Conservation (phyloP, 2,329 filamentous ascomycete genomes). For the Polychaeton citri region DNA sequence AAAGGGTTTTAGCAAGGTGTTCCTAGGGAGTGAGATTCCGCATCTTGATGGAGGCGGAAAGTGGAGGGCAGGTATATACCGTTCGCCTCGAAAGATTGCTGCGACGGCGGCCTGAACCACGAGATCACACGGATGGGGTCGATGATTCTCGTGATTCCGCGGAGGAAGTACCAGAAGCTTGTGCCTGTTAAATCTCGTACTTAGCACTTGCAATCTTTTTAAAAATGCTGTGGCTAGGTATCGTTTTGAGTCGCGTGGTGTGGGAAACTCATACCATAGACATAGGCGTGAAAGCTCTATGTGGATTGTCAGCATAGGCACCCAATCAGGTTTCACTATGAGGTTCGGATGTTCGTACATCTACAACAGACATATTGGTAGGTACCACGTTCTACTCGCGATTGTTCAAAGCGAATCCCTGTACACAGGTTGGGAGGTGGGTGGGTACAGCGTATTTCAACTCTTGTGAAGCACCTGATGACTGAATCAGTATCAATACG, state of each 20-base stretch:
- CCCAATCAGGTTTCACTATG: background rate
- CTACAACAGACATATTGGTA: background rate
- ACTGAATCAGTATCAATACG: no score
- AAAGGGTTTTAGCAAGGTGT: background rate
- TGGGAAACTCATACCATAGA: slow-evolving; percentile 13
- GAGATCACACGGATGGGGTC: slow-evolving; percentile 20
- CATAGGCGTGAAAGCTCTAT: slow-evolving; percentile 17
- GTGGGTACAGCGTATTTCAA: no score
- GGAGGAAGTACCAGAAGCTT: slow-evolving; percentile 23
- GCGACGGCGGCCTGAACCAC: slow-evolving; percentile 21
- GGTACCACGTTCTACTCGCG: no score
- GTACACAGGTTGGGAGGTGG: no score
- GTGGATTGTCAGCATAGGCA: slow-evolving; percentile 3
- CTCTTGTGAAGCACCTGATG: no score
- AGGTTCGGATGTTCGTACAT: background rate
- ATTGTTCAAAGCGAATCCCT: no score
- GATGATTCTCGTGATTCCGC: slow-evolving; percentile 19
- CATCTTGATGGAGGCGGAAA: no score
- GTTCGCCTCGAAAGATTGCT: slow-evolving; percentile 12
- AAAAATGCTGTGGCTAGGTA: background rate
- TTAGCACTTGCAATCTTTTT: slow-evolving; percentile 1
- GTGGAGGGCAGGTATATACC: slow-evolving; percentile 5
- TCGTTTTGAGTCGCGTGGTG: no score
- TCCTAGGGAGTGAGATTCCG: background rate
- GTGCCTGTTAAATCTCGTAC: slow-evolving; percentile 10